phyloP scores from a whole-genome alignment of 129 eudicot genomes.

The Flaveria brownii region DNA sequence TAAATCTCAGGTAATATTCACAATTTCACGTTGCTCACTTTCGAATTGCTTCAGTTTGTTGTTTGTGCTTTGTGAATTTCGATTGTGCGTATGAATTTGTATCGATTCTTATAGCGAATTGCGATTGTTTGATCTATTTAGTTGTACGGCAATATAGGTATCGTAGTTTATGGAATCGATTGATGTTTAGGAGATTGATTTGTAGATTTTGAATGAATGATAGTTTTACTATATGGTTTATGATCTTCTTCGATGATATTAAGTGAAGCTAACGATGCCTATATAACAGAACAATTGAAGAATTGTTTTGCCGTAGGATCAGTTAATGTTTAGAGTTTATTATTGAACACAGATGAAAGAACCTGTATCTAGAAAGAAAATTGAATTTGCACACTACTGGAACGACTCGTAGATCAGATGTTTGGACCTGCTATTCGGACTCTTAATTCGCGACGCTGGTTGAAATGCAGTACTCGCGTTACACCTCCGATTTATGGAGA shows the following conservation, averaged over 20 bases:
- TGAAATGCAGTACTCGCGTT: conserved; percentile 10
- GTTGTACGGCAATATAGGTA: neutral
- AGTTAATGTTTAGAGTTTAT: neutral
- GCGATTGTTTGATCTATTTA: neutral
- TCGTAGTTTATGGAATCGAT: neutral
- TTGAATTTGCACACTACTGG: conserved; percentile 54
- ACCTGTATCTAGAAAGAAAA: conserved; percentile 41
- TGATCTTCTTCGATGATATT: too few relatives aligned
- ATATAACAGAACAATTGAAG: too few relatives aligned
- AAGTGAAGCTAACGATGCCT: too few relatives aligned
- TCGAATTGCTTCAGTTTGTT: neutral
- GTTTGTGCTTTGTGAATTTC: neutral
- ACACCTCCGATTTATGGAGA: conserved; percentile 64
- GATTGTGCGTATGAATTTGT: neutral
- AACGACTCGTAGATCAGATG: too few relatives aligned
- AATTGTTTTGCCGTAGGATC: neutral
- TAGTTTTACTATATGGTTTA: too few relatives aligned
- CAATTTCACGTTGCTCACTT: too few relatives aligned
- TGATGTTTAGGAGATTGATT: neutral
- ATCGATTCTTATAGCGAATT: neutral
- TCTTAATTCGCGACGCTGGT: too few relatives aligned
- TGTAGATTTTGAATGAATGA: neutral
- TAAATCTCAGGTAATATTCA: too few relatives aligned
- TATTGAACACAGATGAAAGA: conserved; percentile 39
- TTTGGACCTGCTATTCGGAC: too few relatives aligned